Evolutionary conservation across 768 basidiomycete genomes (phyloP).

Genomic region (Lentinula edodes): DNA sequence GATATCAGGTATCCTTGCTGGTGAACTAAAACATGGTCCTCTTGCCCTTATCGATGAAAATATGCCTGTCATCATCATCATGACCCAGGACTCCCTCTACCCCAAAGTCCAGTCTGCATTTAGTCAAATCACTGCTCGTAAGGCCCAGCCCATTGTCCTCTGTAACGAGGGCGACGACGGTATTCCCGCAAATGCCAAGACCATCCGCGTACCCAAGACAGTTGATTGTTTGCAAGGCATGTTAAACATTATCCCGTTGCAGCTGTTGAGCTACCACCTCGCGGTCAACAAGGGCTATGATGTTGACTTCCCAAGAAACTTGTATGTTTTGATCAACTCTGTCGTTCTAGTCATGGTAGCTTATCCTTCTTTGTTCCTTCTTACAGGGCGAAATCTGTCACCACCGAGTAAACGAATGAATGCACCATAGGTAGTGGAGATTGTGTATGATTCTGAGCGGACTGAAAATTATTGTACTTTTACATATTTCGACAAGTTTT

Average conservation of each 20-base stretch:
- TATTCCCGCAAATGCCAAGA: slow-evolving; percentile 69
- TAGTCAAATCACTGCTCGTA: slow-evolving; percentile 94
- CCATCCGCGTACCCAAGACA: slow-evolving; percentile 92
- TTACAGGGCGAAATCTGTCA: slow-evolving; percentile 70
- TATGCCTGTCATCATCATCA: slow-evolving; percentile 98
- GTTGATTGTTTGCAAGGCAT: slow-evolving; percentile 94
- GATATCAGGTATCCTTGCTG: slow-evolving; percentile 79
- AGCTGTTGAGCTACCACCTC: slow-evolving; percentile 93
- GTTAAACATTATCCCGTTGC: slow-evolving; percentile 94
- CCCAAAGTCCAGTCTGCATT: slow-evolving; percentile 98
- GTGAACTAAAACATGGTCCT: slow-evolving; percentile 98
- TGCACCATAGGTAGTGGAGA: background rate
- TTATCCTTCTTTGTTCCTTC: slow-evolving; percentile 8
- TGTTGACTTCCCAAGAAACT: slow-evolving; percentile 96
- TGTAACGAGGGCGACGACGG: slow-evolving; percentile 90
- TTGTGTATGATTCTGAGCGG: background rate
- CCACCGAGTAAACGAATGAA: slow-evolving; percentile 47
- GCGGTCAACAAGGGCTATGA: slow-evolving; percentile 95
- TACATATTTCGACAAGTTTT: slow-evolving; percentile 1
- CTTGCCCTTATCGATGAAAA: slow-evolving; percentile 97
- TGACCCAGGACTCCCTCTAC: slow-evolving; percentile 98
- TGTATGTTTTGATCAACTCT: slow-evolving; percentile 45
- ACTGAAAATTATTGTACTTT: slow-evolving; percentile 20
- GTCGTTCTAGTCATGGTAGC: background rate
- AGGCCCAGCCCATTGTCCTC: slow-evolving; percentile 91